Evolutionary conservation across 108 stramenopile species (phyloP).

Genomic region (Cyclotella choctawhatcheeana): DNA sequence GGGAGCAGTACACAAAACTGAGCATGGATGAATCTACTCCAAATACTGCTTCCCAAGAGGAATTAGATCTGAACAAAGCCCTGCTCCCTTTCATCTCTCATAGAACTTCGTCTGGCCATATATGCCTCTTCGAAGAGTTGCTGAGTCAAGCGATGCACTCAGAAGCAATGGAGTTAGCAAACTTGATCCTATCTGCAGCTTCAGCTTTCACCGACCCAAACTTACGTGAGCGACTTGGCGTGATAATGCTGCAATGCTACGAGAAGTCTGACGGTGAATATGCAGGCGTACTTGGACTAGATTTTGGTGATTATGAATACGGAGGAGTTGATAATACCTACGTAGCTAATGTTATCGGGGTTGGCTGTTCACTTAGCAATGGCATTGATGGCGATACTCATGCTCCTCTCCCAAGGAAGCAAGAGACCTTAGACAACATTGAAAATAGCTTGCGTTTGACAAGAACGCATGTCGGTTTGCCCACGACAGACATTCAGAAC

Average conservation of each 20-base stretch:
- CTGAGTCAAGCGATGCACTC: slow-evolving; percentile 31
- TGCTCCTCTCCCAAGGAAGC: slow-evolving; percentile 30
- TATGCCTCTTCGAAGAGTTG: slow-evolving; percentile 44
- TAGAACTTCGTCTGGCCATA: slow-evolving; percentile 3
- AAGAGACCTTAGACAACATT: background rate
- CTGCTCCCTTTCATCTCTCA: slow-evolving; percentile 33
- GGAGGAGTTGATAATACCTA: background rate
- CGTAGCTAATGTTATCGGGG: slow-evolving; percentile 22
- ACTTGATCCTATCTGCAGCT: slow-evolving; percentile 34
- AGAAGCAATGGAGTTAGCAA: slow-evolving; percentile 36
- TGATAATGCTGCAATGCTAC: slow-evolving; percentile 23
- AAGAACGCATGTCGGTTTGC: slow-evolving; percentile 35
- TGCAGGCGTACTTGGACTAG: slow-evolving; percentile 36
- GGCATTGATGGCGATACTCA: slow-evolving; percentile 44
- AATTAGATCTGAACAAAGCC: slow-evolving; percentile 18
- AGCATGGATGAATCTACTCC: slow-evolving; percentile 4
- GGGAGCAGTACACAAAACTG: slow-evolving; percentile 14
- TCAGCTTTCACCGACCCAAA: slow-evolving; percentile 37
- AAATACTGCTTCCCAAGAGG: slow-evolving; percentile 14
- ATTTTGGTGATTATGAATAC: slow-evolving; percentile 27
- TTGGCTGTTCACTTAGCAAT: slow-evolving; percentile 30
- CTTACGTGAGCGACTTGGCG: slow-evolving; percentile 24
- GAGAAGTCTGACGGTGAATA: background rate
- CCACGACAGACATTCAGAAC: slow-evolving; percentile 25
- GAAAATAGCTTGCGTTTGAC: slow-evolving; percentile 7